Base-by-base conservation (phyloP, 1,139 yeast species). In the Kodamaea suecica region DNA sequence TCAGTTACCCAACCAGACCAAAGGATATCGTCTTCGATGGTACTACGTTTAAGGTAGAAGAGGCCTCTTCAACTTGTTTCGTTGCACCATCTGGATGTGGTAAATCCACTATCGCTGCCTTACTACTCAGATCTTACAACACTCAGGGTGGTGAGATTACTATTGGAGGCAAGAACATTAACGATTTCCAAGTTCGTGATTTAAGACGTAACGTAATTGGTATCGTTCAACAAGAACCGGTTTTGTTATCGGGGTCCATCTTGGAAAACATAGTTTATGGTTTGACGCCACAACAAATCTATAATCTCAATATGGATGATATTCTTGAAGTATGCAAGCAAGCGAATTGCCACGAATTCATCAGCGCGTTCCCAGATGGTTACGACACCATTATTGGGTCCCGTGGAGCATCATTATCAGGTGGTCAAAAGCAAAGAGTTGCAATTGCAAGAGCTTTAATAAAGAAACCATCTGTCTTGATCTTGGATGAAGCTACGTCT, bases 1-100 rank as follows among this genome's bases (percentile, higher is more conserved):
- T 90, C 60, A 68, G 80, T 38, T 90, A 90, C 56, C 96, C 97
- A n/a, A 80, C 95, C 1, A 74, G 97, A 41, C 85, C 85, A n/a
- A 76, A 80, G 39, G 86, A 84, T 35, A 57, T 63, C 30, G 80
- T 90, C 11, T 80, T 90, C 53, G 59, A 78, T 15, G 74, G 76
- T n/a, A 71, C 88, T 49, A 64, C 73, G 26, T 72, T 88, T 35
- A 66, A 61, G 8, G 73, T 88, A 23, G 59, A 69, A 10, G 76
- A 84, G 3, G 88, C 92, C 11, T 81, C 87, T 36, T 85, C 87
- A 40, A 80, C 92, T 5, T 92, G 96, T 52, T 73, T 88, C 36
- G 96, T 87, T 11, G 97, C 97, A 1, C 85, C 92, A 11, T 84
- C 95, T 13, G 97, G 97, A 1, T 81, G 94, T 38, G 97, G 97